Conservation (phyloP, 345 rosid species). For the Arabidopsis suecica region DNA sequence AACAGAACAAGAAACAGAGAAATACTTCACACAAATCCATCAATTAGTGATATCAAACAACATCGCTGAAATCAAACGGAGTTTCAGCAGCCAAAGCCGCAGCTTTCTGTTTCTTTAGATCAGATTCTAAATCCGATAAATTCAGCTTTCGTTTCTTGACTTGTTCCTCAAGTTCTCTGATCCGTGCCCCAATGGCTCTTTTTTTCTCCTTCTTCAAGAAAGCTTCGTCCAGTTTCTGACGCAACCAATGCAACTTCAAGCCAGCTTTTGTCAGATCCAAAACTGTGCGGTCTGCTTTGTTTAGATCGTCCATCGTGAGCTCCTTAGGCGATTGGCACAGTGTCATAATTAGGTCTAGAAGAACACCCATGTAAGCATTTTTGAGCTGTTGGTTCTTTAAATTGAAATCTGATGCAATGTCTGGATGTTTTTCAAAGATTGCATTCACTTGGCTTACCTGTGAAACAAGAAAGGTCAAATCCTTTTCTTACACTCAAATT, state of each 20-base stretch:
- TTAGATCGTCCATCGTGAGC: conserved; percentile 31
- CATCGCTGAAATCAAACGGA: conserved; percentile 29
- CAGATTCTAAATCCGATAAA: conserved; percentile 40
- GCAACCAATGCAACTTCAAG: conserved; percentile 41
- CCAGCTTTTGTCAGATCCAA: conserved; percentile 45
- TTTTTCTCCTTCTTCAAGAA: conserved; percentile 43
- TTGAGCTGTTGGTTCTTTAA: conserved; percentile 42
- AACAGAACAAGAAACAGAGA: not conserved
- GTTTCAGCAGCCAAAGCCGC: conserved; percentile 27
- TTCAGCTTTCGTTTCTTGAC: conserved; percentile 37
- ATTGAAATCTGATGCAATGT: conserved; percentile 35
- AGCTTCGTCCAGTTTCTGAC: conserved; percentile 41
- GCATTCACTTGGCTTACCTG: conserved; percentile 38
- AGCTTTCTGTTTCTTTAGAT: conserved; percentile 38
- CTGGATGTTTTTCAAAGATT: conserved; percentile 41
- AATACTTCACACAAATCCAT: not conserved
- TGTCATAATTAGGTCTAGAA: conserved; percentile 39
- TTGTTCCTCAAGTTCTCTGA: conserved; percentile 41
- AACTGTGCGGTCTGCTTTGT: conserved; percentile 40
- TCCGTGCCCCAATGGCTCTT: conserved; percentile 10
- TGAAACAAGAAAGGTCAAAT: conserved; percentile 10
- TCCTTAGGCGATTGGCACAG: conserved; percentile 29
- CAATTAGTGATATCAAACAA: conserved; percentile 16
- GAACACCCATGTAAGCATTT: conserved; percentile 47
- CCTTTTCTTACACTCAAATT: not conserved